A percentile compares a stretch with the other conserved stretches of the same genome.
These are phyloP conservation scores for Babesia divergens DNA, from an alignment of 169 alveolate genomes.

Conservation along the genomic window DNA sequence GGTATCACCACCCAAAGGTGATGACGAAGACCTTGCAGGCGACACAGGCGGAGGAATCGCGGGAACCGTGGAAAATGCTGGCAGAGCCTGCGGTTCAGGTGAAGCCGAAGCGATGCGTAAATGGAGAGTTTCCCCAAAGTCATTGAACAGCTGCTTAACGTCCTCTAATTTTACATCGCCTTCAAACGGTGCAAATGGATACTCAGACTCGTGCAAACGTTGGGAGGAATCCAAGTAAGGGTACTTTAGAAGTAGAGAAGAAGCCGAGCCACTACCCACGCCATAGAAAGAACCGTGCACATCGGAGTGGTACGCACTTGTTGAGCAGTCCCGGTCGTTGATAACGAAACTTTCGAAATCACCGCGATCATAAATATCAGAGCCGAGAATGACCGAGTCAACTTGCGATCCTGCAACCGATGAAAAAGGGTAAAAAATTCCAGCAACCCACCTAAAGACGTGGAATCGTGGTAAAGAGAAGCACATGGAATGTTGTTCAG, in stretches of 20 bases:
- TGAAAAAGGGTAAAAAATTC: neutral
- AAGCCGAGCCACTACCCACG: neutral
- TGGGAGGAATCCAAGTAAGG: too few relatives aligned
- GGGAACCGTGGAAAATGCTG: neutral
- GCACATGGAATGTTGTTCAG: constrained; percentile 4
- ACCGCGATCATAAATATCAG: neutral
- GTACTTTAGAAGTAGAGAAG: neutral
- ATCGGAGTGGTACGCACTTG: constrained; percentile 28
- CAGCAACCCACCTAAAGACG: constrained; percentile 16
- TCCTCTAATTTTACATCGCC: neutral
- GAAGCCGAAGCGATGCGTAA: neutral
- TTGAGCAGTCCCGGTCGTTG: constrained; percentile 2
- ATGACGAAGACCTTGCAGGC: neutral
- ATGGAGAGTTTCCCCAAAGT: neutral
- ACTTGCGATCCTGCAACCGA: constrained; percentile 4
- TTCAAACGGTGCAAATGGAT: too few relatives aligned
- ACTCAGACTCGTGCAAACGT: neutral
- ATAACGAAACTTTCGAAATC: neutral
- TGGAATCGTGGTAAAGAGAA: neutral
- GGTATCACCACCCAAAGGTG: neutral
- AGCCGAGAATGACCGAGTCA: too few relatives aligned
- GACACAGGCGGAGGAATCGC: neutral
- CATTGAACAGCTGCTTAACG: neutral
- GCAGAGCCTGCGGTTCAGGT: neutral
- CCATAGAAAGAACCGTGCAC: neutral